Evolutionary conservation across 2,329 filamentous ascomycete genomes (phyloP).

Genomic region (Cadophora sp.): DNA sequence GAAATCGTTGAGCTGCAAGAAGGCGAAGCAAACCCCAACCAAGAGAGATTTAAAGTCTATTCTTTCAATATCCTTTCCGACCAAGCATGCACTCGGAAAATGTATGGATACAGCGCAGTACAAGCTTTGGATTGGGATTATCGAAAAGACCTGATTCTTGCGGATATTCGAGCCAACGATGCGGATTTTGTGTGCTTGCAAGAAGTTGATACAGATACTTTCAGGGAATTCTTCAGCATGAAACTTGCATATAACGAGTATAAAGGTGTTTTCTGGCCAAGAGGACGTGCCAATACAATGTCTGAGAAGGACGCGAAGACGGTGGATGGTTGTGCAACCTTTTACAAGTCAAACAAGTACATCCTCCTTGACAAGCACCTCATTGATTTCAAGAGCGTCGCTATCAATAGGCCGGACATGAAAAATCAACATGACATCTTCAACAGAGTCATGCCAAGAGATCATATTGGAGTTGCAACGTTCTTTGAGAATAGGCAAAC

Average conservation of each 20-base stretch:
- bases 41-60: constrained; percentile 81
- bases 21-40: constrained; percentile 58
- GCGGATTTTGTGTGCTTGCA: constrained; percentile 93
- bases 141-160: constrained; percentile 80
- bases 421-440: constrained; percentile 98
- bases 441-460: constrained; percentile 97
- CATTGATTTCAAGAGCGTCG: constrained; percentile 89
- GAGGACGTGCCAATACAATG: constrained; percentile 91
- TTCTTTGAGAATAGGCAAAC: constrained; percentile 93
- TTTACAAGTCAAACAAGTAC: constrained; percentile 95
- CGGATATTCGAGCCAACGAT: constrained; percentile 79
- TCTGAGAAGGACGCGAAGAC: constrained; percentile 82
- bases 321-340: constrained; percentile 97
- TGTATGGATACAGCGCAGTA: constrained; percentile 90
- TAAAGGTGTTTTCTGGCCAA: constrained; percentile 92
- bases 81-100: constrained; percentile 82
- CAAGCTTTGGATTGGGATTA: constrained; percentile 86
- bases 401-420: constrained; percentile 95
- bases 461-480: constrained; percentile 91
- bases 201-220: constrained; percentile 90
- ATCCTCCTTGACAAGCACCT: constrained; percentile 93
- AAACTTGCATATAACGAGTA: constrained; percentile 87
- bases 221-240: constrained; percentile 90
- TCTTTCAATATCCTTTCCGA: constrained; percentile 98
- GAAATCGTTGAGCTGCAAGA: constrained; percentile 80